These are phyloP conservation scores for Termitomyces sp. DNA, from an alignment of 768 basidiomycete species.

Conservation along the genomic window DNA sequence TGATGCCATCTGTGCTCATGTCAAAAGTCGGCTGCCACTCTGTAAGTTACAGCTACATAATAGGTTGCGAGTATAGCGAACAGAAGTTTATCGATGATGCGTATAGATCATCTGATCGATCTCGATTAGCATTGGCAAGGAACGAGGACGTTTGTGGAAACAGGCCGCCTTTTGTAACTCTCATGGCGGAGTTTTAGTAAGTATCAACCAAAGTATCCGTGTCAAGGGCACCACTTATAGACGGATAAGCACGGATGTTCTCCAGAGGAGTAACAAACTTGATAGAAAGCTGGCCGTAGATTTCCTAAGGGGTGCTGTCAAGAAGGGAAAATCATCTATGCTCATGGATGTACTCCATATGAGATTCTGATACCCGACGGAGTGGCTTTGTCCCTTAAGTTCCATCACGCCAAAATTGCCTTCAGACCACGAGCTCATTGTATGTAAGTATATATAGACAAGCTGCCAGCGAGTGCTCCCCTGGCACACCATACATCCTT, in stretches of 20 bases:
- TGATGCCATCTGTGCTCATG: not conserved
- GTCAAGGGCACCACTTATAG: not conserved
- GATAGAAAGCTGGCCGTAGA: not conserved
- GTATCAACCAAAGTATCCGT: not conserved
- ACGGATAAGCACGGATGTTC: no score
- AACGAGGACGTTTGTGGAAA: not conserved
- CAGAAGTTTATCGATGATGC: not conserved
- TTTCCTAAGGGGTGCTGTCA: not conserved
- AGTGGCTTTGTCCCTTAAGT: conserved; percentile 8
- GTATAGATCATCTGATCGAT: not conserved
- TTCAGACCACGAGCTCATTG: not conserved
- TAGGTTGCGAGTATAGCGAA: not conserved
- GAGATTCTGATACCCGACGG: conserved; percentile 1
- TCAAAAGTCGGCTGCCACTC: not conserved
- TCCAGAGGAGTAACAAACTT: not conserved
- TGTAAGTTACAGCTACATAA: not conserved
- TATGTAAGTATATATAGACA: conserved; percentile 7
- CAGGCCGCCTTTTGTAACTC: no score
- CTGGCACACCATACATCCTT: conserved; percentile 8
- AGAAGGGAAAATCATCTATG: not conserved
- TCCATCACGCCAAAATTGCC: conserved; percentile 12
- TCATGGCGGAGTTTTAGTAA: no score
- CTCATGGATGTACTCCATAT: not conserved
- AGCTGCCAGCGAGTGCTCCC: conserved; percentile 5
- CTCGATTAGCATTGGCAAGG: not conserved